Percentiles rank a stretch among this genome's conserved stretches.
Conservation (phyloP, 495 filamentous ascomycete species). For the Penicillium macrosclerotiorum region DNA sequence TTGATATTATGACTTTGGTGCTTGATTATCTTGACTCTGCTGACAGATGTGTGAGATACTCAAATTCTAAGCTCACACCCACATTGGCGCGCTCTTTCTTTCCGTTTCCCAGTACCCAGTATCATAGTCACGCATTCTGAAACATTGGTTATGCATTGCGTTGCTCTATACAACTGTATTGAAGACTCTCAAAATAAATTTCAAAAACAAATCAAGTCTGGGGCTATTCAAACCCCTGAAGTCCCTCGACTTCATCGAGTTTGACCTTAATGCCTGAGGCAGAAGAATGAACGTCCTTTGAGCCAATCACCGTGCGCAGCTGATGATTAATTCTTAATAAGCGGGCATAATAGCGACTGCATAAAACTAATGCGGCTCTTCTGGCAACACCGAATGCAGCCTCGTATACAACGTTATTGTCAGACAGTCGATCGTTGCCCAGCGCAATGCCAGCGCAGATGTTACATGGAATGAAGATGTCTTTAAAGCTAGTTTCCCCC, state of each 20-base stretch:
- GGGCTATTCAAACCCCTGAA: too few relatives aligned
- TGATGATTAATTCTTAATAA: not conserved
- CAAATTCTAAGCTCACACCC: too few relatives aligned
- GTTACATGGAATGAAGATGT: not conserved
- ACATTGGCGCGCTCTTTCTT: too few relatives aligned
- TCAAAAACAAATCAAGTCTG: too few relatives aligned
- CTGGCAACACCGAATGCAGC: not conserved
- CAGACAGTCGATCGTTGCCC: not conserved
- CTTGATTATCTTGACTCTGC: too few relatives aligned
- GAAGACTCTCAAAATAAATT: too few relatives aligned
- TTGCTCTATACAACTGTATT: too few relatives aligned
- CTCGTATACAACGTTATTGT: not conserved
- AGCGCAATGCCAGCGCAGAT: not conserved
- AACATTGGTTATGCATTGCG: too few relatives aligned
- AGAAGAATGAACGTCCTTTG: not conserved
- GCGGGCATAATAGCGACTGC: not conserved
- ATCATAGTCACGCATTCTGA: too few relatives aligned
- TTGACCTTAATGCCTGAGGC: not conserved
- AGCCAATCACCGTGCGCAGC: not conserved
- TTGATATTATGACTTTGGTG: too few relatives aligned
- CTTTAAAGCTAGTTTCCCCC: not conserved
- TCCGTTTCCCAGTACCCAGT: too few relatives aligned
- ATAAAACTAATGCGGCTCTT: conserved; percentile 4
- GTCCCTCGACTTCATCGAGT: not conserved
- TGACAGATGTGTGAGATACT: too few relatives aligned